phyloP scores from a whole-genome alignment of 176 grass and related monocot genomes.

The Calamus simplicifolius region DNA sequence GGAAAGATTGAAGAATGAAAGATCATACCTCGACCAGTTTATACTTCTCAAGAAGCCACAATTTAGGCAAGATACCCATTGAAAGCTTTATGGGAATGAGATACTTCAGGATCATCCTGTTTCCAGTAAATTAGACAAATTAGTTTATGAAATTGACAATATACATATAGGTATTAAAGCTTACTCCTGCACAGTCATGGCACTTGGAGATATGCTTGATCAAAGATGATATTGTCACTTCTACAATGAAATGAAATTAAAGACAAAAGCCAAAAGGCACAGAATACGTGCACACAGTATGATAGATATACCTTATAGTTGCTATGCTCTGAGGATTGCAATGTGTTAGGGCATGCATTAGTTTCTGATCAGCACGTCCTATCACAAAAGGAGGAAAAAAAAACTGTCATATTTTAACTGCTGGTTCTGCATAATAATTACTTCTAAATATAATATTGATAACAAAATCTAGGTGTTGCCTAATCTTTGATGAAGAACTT shows the following conservation, averaged over 20 bases:
- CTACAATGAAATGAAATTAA: too few species aligned
- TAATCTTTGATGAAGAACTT: too few species aligned
- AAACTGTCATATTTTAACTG: not conserved
- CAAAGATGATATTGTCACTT: too few species aligned
- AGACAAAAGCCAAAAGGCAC: too few species aligned
- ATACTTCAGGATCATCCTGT: constrained; percentile 92
- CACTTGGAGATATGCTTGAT: too few species aligned
- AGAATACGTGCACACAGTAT: not conserved
- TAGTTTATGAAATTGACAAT: not conserved
- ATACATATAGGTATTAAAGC: not conserved
- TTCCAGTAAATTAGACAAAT: constrained; percentile 21
- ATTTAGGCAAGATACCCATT: constrained; percentile 73
- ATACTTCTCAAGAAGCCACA: constrained; percentile 53
- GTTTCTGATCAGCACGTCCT: constrained; percentile 80
- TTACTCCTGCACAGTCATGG: too few species aligned
- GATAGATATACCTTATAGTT: constrained; percentile 67
- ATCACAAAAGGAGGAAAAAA: constrained; percentile 11
- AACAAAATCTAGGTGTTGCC: too few species aligned
- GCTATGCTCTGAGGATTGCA: constrained; percentile 52
- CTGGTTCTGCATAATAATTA: too few species aligned
- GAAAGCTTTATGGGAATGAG: constrained; percentile 92
- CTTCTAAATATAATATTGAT: too few species aligned
- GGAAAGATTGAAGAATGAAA: not conserved
- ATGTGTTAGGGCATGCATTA: constrained; percentile 75
- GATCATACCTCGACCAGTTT: constrained; percentile 70